A percentile compares a stretch with the other conserved stretches of the same genome.
phyloP scores from a whole-genome alignment of 495 filamentous ascomycete genomes.

The Viridothelium virens region DNA sequence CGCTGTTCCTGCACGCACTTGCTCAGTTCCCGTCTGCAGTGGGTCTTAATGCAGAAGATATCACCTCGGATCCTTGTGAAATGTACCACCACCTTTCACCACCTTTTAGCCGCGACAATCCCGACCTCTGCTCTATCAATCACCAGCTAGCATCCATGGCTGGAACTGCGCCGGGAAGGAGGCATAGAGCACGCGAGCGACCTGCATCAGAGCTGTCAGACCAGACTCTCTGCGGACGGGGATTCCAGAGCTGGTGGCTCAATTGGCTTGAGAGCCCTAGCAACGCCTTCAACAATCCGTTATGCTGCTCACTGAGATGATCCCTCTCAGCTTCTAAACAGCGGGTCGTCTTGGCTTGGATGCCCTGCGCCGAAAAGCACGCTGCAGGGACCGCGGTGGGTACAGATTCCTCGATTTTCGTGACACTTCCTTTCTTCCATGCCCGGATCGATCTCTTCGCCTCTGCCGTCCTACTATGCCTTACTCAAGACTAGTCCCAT shows the following conservation, averaged over 20 bases:
- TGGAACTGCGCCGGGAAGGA: background rate
- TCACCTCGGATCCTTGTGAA: constrained; percentile 7
- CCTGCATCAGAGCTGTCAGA: background rate
- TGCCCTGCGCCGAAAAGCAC: background rate
- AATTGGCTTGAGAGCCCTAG: background rate
- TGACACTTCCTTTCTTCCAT: background rate
- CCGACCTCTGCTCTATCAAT: background rate
- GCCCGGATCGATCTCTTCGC: background rate
- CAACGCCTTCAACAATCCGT: background rate
- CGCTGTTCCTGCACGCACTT: background rate
- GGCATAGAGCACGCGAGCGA: constrained; percentile 3
- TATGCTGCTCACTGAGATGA: background rate
- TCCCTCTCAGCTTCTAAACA: background rate
- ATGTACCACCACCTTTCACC: background rate
- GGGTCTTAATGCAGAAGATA: background rate
- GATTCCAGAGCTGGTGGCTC: background rate
- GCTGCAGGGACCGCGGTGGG: constrained; percentile 7
- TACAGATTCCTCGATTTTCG: constrained; percentile 3
- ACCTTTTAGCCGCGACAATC: constrained; percentile 1
- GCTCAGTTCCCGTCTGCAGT: background rate
- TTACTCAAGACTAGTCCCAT: background rate
- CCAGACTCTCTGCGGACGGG: background rate
- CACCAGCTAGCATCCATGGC: background rate
- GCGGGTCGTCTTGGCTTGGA: background rate
- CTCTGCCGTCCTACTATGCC: background rate